Base-by-base conservation (phyloP, 2,329 filamentous ascomycete genomes). In the Leptographium galeiforme region DNA sequence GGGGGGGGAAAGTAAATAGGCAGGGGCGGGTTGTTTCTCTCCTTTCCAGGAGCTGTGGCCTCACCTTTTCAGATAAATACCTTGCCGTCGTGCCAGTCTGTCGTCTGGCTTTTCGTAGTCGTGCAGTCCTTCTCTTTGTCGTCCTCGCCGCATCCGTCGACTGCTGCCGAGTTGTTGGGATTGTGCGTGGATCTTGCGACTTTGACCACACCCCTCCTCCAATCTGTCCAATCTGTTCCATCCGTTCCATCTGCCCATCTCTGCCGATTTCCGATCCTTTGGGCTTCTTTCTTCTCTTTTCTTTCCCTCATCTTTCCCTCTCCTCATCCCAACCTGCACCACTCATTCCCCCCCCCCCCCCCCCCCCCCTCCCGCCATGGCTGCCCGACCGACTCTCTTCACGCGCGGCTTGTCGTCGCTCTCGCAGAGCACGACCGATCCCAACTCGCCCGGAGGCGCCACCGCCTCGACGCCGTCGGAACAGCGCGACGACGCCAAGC, bases 401-500 rank as follows among this genome's bases (percentile, higher is more conserved):
- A 84, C 80, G 45, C 73, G 77, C 60, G 79, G 78, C 64, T 76
- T 87, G 55, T 81, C 84, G 36, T 71, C 73, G 55, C 74, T 84
- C 55, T 77, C 78, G 54, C 75, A 82, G 64, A 73, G 74, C 66
- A 46, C 56, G 11, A 73, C 76, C 60, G 75, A 78, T 57, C 70
- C 77, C 48, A 79, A 78, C 63, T 82, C 79, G 44, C 72, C 75
- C 34, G 76, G 74, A 56, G 79, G 79, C 55, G 73, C 75, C 58
- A 86, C 84, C 11, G 32, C 34, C 13, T 84, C 85, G 34, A 87
- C 85, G 11, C 85, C 86, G 32, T 84, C 86, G 53, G 80, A 83
- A 63, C 77, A 82, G 67, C 83, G 86, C 62, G 85, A 87, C 67
- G 82, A 85, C 68, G 85, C 85, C 54, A 89, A 89, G 81, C 82